These are phyloP conservation scores for Thalassiosira livingstoniorum DNA, from an alignment of 352 stramenopile species.

Conservation along the genomic window DNA sequence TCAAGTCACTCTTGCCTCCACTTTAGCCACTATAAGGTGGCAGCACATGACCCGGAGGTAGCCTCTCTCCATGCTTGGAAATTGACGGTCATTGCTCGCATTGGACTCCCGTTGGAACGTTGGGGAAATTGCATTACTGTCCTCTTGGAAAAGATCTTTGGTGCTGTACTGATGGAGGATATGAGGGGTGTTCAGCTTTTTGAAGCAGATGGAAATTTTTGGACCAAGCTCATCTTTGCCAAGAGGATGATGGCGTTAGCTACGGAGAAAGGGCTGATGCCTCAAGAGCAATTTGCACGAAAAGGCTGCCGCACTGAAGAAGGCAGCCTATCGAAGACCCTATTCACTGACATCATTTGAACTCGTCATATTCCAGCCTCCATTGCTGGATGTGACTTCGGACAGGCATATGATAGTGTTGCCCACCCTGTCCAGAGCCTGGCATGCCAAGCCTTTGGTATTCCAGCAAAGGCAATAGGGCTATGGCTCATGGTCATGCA, in stretches of 20 bases:
- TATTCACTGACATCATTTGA: constrained; percentile 33
- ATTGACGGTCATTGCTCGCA: background rate
- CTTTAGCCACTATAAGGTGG: background rate
- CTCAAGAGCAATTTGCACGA: constrained; percentile 33
- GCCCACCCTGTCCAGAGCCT: constrained; percentile 31
- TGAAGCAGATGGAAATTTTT: constrained; percentile 26
- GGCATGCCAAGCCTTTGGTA: constrained; percentile 9
- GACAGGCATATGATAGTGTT: constrained; percentile 41
- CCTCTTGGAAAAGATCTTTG: constrained; percentile 22
- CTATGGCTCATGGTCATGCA: constrained; percentile 30
- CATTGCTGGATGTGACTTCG: constrained; percentile 29
- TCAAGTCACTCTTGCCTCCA: no score
- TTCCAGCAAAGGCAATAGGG: constrained; percentile 5
- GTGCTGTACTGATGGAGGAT: constrained; percentile 2
- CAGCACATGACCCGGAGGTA: background rate
- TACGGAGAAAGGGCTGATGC: background rate
- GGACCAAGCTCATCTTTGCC: constrained; percentile 25
- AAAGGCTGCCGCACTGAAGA: background rate
- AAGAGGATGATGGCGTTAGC: constrained; percentile 21
- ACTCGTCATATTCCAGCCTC: constrained; percentile 11
- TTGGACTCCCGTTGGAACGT: background rate
- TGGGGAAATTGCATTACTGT: constrained; percentile 12
- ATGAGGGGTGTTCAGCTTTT: constrained; percentile 11
- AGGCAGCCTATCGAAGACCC: constrained; percentile 6
- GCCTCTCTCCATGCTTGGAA: background rate